Base-by-base conservation (phyloP, 1,139 yeast genomes). In the Geotrichum candidum region DNA sequence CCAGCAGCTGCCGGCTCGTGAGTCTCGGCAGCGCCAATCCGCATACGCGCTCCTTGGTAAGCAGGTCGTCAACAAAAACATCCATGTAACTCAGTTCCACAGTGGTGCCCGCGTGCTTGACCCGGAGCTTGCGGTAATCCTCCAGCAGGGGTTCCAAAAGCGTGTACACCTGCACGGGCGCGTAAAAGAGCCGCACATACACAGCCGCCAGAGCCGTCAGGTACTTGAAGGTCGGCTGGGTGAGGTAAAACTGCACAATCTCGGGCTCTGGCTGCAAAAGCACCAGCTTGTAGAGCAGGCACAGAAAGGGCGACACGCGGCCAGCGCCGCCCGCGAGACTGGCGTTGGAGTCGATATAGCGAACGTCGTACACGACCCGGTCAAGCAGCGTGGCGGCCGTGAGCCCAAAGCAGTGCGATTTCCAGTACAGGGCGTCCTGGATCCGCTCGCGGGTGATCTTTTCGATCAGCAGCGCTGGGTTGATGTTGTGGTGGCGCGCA, bases 381-480 rank as follows among this genome's bases (percentile, higher is more conserved):
- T 76, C 70, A 80, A 80, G 60, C 78, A 83, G 64, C 74, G 83
- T 70, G 76, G 86, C 80, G 1, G 79, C 78, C 64, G 85, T 84
- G 61, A 88, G 77, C 22, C 83, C 80, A 66, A 81, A 83, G 61
- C 89, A 82, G 64, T 82, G 76, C 66, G 83, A 84, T 65, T 87
- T 86, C 82, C 88, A 88, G 72, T 87, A 88, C 6, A 85, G 69
- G 1, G 88, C 83, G 67, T 86, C 92, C 59, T 82, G 81, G 10
- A 88, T 84, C 50, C 89, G 76, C 67, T 87, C 90, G 59, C 91
- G 76, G 35, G 85, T 76, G 64, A 88, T 87, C 63, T 87, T 85
- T 69, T 87, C 94, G 5, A 88, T 76, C 52, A 86, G 73, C 61
- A 79, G 72, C 0, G 85, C 82, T 51, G 85, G 83, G 68, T 84